These are phyloP conservation scores for Lantana camara DNA, from an alignment of 257 asterid species.

Conservation along the genomic window DNA sequence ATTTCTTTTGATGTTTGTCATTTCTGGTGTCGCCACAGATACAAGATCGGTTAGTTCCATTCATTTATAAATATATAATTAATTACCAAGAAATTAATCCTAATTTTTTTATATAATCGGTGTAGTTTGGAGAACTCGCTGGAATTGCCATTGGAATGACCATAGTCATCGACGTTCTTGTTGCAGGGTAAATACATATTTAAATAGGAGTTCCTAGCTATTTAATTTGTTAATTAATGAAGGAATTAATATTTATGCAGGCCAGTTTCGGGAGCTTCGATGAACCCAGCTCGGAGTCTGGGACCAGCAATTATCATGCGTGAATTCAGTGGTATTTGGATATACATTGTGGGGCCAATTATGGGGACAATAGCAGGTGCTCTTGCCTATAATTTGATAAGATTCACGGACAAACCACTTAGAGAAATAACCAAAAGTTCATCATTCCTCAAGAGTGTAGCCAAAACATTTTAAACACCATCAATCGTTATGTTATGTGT, in stretches of 20 bases:
- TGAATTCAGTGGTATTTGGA: slow-evolving; percentile 49
- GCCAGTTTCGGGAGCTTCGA: slow-evolving; percentile 66
- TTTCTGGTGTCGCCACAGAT: slow-evolving; percentile 76
- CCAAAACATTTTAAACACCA: slow-evolving; percentile 29
- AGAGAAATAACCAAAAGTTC: slow-evolving; percentile 43
- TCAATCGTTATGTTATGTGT: too few relatives aligned
- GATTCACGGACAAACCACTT: slow-evolving; percentile 66
- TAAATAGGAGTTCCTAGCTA: not conserved
- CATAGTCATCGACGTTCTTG: slow-evolving; percentile 48
- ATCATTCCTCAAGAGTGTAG: slow-evolving; percentile 43
- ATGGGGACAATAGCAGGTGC: slow-evolving; percentile 56
- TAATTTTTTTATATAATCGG: not conserved
- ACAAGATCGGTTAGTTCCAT: slow-evolving; percentile 63
- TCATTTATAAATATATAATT: too few relatives aligned
- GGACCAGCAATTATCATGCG: slow-evolving; percentile 63
- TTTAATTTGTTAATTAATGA: too few relatives aligned
- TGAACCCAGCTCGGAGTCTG: slow-evolving; percentile 70
- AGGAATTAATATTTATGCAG: slow-evolving; percentile 29
- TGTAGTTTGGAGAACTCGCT: slow-evolving; percentile 71
- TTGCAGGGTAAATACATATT: slow-evolving; percentile 55
- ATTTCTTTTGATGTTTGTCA: slow-evolving; percentile 66
- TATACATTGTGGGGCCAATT: slow-evolving; percentile 55
- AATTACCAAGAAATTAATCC: not conserved
- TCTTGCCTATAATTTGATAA: slow-evolving; percentile 56
- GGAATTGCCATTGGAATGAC: slow-evolving; percentile 85